Base-by-base conservation (phyloP, 192 early-diverging fungal species). In the Coemansia sp. region DNA sequence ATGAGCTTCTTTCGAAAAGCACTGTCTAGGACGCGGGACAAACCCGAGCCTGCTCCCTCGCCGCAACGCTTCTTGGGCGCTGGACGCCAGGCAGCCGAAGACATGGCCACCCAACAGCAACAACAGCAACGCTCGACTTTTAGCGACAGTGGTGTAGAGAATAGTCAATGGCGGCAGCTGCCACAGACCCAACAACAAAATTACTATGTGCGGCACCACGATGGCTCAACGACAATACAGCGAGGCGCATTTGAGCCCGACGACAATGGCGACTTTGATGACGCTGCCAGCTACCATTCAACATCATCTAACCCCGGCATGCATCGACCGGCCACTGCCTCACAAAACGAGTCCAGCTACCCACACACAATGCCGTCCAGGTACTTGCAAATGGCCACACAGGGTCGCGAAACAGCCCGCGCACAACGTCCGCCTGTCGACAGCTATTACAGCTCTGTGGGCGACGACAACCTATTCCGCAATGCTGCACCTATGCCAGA, bases 251-350 rank as follows among this genome's bases (percentile, higher is more conserved):
- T 64, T 45, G 64, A 61, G 45, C 67, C 68, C n/a, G 60, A 68
- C 24, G 64, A 70, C 21, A 56, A 59, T 34, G 67, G 59, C 40
- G 77, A 84, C 62, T 77, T 81, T 73, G 83, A 84, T 51, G 83
- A 84, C 62, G 74, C 83, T 37, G 78, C 78, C 31, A 84, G 83
- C 78, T 84, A 84, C 73, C 83, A 84, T 56, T 84, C 83, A 42
- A 80, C 65, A 17, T 74, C 78, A 19, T 84, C 83, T 6, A 77
- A 72, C 64, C 77, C 72, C 1, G 78, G 69, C 34, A 51, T 65
- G 53, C n/a, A 64, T n/a, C 59, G 64, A n/a, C 39, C 69, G 11
- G 34, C 64, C 16, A n/a, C 66, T 13, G 56, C 63, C 42, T 34
- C 63, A 5, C 57, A 59, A 36, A 68, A 48, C 42, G 64, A 70